Conservation (phyloP, 2,329 filamentous ascomycete genomes). For the Fusarium nematophilum region DNA sequence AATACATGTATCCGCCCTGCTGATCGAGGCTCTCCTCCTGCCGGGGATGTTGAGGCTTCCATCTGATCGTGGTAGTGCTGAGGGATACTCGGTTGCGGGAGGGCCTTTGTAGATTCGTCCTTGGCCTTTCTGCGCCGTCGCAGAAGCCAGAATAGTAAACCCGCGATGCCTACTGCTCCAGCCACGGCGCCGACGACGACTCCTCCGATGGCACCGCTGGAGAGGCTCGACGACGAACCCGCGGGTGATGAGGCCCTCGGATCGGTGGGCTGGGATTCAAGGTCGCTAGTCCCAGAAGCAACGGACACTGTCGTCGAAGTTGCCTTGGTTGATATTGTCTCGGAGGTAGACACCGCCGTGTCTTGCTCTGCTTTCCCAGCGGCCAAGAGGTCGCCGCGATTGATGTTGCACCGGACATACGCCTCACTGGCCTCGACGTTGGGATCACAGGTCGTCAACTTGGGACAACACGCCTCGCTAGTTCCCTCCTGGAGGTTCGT, state of each 20-base stretch:
- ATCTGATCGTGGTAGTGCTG: slow-evolving; percentile 5
- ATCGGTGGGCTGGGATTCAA: neutral
- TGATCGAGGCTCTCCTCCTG: slow-evolving; percentile 1
- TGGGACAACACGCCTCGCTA: slow-evolving; percentile 21
- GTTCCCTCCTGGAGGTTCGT: slow-evolving; percentile 16
- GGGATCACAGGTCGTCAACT: slow-evolving; percentile 30
- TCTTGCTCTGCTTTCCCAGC: slow-evolving; percentile 4
- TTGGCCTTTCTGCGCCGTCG: slow-evolving; percentile 4
- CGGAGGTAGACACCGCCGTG: slow-evolving; percentile 3
- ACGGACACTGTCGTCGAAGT: neutral
- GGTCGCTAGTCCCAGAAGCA: neutral
- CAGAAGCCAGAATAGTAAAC: slow-evolving; percentile 9
- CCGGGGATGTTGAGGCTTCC: neutral
- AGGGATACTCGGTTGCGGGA: slow-evolving; percentile 4
- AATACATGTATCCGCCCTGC: neutral
- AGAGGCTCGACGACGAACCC: neutral
- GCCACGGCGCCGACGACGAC: slow-evolving; percentile 11
- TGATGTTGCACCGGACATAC: slow-evolving; percentile 30
- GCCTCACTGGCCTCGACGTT: slow-evolving; percentile 7
- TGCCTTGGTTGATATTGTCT: neutral
- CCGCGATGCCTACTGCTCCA: neutral
- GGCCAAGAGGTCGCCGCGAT: slow-evolving; percentile 23
- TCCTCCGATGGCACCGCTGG: slow-evolving; percentile 15
- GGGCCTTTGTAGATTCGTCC: slow-evolving; percentile 4
- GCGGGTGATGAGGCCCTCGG: neutral